Conservation (phyloP, 1,284 basidiomycete genomes). For the Leccinum cinnamomeum region DNA sequence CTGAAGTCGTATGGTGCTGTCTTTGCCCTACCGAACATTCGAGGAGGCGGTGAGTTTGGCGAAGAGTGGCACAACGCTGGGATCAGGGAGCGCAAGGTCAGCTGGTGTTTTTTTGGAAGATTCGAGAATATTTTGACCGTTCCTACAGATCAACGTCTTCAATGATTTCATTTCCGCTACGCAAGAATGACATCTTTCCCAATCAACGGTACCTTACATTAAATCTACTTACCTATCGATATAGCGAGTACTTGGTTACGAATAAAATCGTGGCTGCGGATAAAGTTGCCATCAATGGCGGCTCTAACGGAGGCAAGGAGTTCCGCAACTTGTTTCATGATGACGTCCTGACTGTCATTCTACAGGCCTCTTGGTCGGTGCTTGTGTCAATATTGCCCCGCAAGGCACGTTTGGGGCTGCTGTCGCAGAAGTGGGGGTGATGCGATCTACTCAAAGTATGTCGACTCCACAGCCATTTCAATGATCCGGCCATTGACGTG, state of each 20-base stretch:
- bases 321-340: constrained; percentile 2
- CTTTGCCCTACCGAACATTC: constrained; percentile 73
- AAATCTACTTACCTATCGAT: not conserved
- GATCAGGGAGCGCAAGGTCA: constrained; percentile 66
- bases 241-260: constrained; percentile 68
- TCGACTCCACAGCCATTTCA: not conserved
- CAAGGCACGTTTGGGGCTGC: constrained; percentile 80
- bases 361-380: constrained; percentile 72
- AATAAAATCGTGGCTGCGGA: constrained; percentile 70
- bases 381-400: constrained; percentile 78
- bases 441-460: constrained; percentile 75
- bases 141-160: constrained; percentile 66
- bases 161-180: constrained; percentile 81
- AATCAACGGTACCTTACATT: not conserved
- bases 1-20: constrained; percentile 73
- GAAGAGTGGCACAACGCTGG: constrained; percentile 81
- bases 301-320: constrained; percentile 69
- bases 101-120: constrained; percentile 14
- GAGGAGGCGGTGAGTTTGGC: constrained; percentile 86
- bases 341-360: constrained; percentile 11
- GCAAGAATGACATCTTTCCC: constrained; percentile 41
- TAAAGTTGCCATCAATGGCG: constrained; percentile 78
- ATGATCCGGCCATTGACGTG: constrained; percentile 3
- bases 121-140: constrained; percentile 1
- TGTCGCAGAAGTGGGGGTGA: constrained; percentile 78